These are phyloP conservation scores for Ulvella scutata DNA, from an alignment of 139 green algal genomes.

Conservation along the genomic window DNA sequence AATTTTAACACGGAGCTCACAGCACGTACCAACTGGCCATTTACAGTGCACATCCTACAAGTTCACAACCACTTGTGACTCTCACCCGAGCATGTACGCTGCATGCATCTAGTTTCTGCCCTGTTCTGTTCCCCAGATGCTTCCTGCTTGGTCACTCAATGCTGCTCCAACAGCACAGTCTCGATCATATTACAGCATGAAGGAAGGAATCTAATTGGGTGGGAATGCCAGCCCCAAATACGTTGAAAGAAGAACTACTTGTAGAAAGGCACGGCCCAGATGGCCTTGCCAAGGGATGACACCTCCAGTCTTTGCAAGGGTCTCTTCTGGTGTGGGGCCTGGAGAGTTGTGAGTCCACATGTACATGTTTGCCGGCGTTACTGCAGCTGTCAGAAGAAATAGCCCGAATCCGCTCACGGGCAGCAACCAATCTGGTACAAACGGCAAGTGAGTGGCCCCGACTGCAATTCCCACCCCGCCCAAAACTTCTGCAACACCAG, in stretches of 20 bases:
- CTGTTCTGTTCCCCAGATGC: too few relatives aligned
- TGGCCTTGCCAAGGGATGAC: not conserved
- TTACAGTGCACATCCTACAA: too few relatives aligned
- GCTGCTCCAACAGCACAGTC: too few relatives aligned
- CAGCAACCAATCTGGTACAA: conserved; percentile 11
- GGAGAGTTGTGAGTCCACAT: conserved; percentile 31
- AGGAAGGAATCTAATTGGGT: too few relatives aligned
- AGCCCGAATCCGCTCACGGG: conserved; percentile 10
- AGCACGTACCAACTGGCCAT: too few relatives aligned
- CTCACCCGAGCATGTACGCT: too few relatives aligned
- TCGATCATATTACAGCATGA: too few relatives aligned
- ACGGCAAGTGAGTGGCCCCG: not conserved
- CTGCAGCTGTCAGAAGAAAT: conserved; percentile 13
- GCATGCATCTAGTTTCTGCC: too few relatives aligned
- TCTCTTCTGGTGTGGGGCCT: conserved; percentile 13
- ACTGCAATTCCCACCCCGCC: conserved; percentile 20
- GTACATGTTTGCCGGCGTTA: conserved; percentile 30
- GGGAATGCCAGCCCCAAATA: not conserved
- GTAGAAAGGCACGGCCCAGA: not conserved
- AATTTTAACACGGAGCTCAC: too few relatives aligned
- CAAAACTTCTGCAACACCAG: conserved; percentile 25
- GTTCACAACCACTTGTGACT: too few relatives aligned
- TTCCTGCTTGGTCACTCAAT: too few relatives aligned
- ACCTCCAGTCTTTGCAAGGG: not conserved
- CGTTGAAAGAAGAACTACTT: not conserved